phyloP scores from a whole-genome alignment of 1,284 basidiomycete species.

The Puccinia polysora region DNA sequence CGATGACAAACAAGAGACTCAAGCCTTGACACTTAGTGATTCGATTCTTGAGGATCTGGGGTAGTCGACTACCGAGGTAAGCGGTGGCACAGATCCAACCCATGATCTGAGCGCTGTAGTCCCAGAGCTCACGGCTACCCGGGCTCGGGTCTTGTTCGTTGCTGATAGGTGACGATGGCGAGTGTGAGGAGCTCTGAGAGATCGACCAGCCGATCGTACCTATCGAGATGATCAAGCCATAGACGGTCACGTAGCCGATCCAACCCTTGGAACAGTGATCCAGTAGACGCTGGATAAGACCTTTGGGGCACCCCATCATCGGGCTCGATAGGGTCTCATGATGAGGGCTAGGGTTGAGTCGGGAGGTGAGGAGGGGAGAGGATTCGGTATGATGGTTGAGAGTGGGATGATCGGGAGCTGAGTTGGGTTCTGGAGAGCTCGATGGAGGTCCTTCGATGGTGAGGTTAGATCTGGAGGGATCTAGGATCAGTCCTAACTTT shows the following conservation, averaged over 20 bases:
- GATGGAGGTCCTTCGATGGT: too few relatives aligned
- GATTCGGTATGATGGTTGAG: too few relatives aligned
- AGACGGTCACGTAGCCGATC: constrained; percentile 11
- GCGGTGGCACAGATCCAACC: constrained; percentile 35
- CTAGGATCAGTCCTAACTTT: too few relatives aligned
- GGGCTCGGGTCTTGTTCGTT: not conserved
- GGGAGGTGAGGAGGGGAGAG: too few relatives aligned
- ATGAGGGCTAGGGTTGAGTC: too few relatives aligned
- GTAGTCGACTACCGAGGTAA: constrained; percentile 48
- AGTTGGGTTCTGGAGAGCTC: too few relatives aligned
- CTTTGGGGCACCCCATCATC: too few relatives aligned
- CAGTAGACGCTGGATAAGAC: too few relatives aligned
- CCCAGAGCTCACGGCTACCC: constrained; percentile 22
- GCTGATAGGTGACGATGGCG: not conserved
- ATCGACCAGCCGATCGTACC: constrained; percentile 31
- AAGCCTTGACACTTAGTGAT: constrained; percentile 53
- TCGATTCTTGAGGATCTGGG: constrained; percentile 53
- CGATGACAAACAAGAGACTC: constrained; percentile 51
- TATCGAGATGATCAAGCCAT: constrained; percentile 15
- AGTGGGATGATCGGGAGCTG: too few relatives aligned
- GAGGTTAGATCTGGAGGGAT: too few relatives aligned
- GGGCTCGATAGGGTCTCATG: too few relatives aligned
- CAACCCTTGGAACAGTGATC: not conserved
- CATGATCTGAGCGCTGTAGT: constrained; percentile 22
- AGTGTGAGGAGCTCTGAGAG: not conserved